Percentiles rank a stretch among this genome's conserved stretches.
Evolutionary conservation across 2,329 filamentous ascomycete genomes (phyloP).

Genomic region (Drechslerella stenobrocha): DNA sequence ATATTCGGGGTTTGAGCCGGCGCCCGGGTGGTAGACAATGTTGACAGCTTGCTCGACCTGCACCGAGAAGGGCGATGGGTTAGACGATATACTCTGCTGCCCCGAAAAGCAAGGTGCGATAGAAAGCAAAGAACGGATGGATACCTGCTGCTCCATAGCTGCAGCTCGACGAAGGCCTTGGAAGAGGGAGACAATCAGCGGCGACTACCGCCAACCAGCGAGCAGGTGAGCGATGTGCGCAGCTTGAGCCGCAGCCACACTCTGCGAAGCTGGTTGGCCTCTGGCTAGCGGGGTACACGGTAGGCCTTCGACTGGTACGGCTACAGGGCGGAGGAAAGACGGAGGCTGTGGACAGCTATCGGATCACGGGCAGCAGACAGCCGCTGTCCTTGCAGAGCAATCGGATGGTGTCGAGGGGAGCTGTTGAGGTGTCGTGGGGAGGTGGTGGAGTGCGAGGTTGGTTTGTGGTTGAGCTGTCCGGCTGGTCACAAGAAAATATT

Average conservation of each 20-base stretch:
- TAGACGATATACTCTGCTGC: neutral
- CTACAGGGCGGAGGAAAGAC: constrained; percentile 5
- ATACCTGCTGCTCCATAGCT: constrained; percentile 44
- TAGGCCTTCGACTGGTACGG: no score
- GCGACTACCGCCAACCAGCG: constrained; percentile 47
- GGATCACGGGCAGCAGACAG: constrained; percentile 5
- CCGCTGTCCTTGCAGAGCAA: neutral
- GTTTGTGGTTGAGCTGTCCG: constrained; percentile 3
- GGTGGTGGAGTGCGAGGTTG: neutral
- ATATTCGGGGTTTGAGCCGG: constrained; percentile 27
- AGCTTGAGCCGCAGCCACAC: constrained; percentile 43
- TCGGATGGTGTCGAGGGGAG: neutral
- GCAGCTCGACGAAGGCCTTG: constrained; percentile 23
- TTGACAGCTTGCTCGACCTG: constrained; percentile 47
- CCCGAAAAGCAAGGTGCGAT: no score
- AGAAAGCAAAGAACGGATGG: constrained; percentile 1
- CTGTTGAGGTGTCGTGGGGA: neutral
- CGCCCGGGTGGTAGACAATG: constrained; percentile 42
- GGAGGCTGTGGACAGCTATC: neutral
- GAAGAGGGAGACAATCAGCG: constrained; percentile 31
- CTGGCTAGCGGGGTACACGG: constrained; percentile 18
- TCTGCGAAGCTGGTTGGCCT: constrained; percentile 19
- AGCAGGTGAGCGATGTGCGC: constrained; percentile 43
- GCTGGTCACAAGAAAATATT: no score
- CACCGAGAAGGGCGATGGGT: neutral